Base-by-base conservation (phyloP, 2,329 filamentous ascomycete genomes). In the Trichophaea hybrida region DNA sequence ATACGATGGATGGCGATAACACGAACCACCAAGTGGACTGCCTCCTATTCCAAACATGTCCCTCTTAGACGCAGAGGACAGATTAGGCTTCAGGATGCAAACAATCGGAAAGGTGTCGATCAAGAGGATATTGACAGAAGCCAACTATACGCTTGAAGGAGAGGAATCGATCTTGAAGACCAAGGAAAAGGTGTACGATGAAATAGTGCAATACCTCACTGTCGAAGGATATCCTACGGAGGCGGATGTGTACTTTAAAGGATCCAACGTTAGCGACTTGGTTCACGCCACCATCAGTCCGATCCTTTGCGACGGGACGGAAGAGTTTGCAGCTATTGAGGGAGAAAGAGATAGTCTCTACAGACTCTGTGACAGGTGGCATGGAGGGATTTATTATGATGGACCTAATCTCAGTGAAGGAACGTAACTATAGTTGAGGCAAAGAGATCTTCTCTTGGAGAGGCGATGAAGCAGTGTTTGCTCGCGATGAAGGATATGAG, bases 11-110 rank as follows among this genome's bases (percentile, higher is more conserved):
- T 61, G 32, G 49, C 24, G 31, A 56, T 37, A 59, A 35, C 38
- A 54, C 32, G 48, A 57, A 63, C 59, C 51, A 6, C 34, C 10
- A 59, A 63, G 44, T 57, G 59, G 59, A 54, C 33, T n/a, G 59
- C 32, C n/a, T 46, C 59, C 1, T 63, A 61, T 59, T 63, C 55
- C 12, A 49, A 55, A n/a, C 7, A 61, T 59, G 52, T 44, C 46
- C 33, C 31, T 60, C 6, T n/a, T 4, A 57, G 43, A 57, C 10
- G 37, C 38, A 40, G 59, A 63, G 48, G 44, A 57, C 5, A 54
- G 53, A 54, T 34, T 60, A 46, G 52, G 60, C 44, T 34, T 60
- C n/a, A 15, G n/a, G 13, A 48, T 59, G n/a, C 15, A 48, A 50
- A 55, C 35, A 32, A 50, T 56, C 57, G 31, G 33, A 40, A n/a